These are phyloP conservation scores for Musa schizocarpa DNA, from an alignment of 176 grass and related monocot genomes.

Conservation along the genomic window DNA sequence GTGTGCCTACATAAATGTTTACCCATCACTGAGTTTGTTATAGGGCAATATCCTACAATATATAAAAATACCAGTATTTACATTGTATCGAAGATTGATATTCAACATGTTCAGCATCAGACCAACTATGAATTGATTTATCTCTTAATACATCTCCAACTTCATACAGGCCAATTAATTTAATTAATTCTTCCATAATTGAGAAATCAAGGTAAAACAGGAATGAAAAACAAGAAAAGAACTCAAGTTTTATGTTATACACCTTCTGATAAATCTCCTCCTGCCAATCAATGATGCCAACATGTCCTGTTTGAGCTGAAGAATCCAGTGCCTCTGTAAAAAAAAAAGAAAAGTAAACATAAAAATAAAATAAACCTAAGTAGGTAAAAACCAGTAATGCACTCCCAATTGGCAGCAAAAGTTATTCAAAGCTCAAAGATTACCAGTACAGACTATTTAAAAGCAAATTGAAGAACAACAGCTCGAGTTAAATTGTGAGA, in stretches of 20 bases:
- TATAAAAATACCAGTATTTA: neutral
- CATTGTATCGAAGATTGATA: neutral
- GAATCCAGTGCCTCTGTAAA: constrained; percentile 59
- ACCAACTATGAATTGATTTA: neutral
- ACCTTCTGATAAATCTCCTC: constrained; percentile 86
- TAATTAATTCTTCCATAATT: neutral
- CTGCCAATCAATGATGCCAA: constrained; percentile 39
- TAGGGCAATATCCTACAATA: too few relatives aligned
- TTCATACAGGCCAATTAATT: neutral
- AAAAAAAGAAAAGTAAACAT: constrained; percentile 11
- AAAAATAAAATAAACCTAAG: constrained; percentile 21
- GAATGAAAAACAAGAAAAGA: constrained; percentile 3
- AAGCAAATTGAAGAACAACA: neutral
- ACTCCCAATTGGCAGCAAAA: neutral
- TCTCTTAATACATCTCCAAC: too few relatives aligned
- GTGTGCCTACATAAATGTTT: neutral
- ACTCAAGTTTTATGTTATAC: neutral
- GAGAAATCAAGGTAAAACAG: neutral
- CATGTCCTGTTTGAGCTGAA: constrained; percentile 58
- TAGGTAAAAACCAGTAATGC: constrained; percentile 20
- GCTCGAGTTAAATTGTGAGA: too few relatives aligned
- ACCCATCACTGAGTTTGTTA: too few relatives aligned
- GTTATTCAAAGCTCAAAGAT: neutral
- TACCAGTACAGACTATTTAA: neutral
- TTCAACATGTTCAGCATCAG: neutral